Conservation (phyloP, 495 filamentous ascomycete genomes). For the Glonium stellatum region DNA sequence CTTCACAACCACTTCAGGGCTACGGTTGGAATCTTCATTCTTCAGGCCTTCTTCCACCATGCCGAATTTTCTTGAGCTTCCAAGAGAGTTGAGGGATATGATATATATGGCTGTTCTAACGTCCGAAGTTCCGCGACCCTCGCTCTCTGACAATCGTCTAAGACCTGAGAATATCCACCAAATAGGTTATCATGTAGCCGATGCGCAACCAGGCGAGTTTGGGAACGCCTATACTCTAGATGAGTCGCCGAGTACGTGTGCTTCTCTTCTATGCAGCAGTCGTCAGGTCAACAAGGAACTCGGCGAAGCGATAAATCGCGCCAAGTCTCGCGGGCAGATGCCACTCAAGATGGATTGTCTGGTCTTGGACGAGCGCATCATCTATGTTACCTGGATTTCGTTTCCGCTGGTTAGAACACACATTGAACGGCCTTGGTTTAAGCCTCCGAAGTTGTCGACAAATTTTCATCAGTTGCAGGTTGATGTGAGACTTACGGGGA, state of each 20-base stretch:
- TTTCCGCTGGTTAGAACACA: slow-evolving; percentile 21
- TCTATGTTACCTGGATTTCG: slow-evolving; percentile 23
- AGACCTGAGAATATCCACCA: slow-evolving; percentile 7
- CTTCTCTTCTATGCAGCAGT: slow-evolving; percentile 15
- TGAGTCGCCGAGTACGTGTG: slow-evolving; percentile 8
- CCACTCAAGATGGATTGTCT: slow-evolving; percentile 23
- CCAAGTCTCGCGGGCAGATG: slow-evolving; percentile 6
- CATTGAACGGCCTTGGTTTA: slow-evolving; percentile 8
- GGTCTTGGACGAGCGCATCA: slow-evolving; percentile 17
- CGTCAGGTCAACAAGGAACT: slow-evolving; percentile 21
- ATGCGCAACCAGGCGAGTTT: slow-evolving; percentile 11
- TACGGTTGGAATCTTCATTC: neutral
- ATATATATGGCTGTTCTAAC: slow-evolving; percentile 17
- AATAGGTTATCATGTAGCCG: slow-evolving; percentile 7
- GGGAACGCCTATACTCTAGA: slow-evolving; percentile 16
- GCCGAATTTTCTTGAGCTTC: slow-evolving; percentile 17
- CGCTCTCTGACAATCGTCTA: slow-evolving; percentile 13
- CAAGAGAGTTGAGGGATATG: slow-evolving; percentile 24
- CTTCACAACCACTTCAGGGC: neutral
- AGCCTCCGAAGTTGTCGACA: slow-evolving; percentile 7
- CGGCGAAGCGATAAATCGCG: slow-evolving; percentile 1
- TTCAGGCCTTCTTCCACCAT: neutral
- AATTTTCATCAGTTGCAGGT: slow-evolving; percentile 17
- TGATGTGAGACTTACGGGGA: slow-evolving; percentile 14
- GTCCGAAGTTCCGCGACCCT: slow-evolving; percentile 8